Evolutionary conservation across 2,329 filamentous ascomycete genomes (phyloP).

Genomic region (Aspergillus sp.): DNA sequence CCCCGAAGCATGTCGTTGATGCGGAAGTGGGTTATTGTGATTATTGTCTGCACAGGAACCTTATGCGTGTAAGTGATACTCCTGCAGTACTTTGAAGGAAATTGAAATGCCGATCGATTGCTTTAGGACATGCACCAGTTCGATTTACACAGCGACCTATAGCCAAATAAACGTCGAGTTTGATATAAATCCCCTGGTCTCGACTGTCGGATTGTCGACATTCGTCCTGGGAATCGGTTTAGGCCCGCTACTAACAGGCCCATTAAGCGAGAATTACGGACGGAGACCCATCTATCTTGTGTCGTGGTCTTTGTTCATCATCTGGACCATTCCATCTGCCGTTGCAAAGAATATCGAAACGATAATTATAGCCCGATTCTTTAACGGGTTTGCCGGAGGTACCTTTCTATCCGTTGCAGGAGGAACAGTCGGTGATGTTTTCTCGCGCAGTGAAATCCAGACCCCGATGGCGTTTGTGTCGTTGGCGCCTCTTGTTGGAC

Average conservation of each 20-base stretch:
- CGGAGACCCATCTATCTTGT: slow-evolving; percentile 71
- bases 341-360: slow-evolving; percentile 70
- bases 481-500: slow-evolving; percentile 8
- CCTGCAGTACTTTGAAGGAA: background rate
- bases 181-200: slow-evolving; percentile 60
- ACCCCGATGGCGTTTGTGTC: slow-evolving; percentile 10
- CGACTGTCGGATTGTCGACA: slow-evolving; percentile 69
- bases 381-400: slow-evolving; percentile 43
- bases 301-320: slow-evolving; percentile 66
- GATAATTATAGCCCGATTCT: slow-evolving; percentile 69
- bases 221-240: slow-evolving; percentile 62
- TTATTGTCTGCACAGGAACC: slow-evolving; percentile 4
- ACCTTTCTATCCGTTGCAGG: slow-evolving; percentile 64
- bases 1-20: slow-evolving; percentile 1
- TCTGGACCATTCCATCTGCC: slow-evolving; percentile 74
- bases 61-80: slow-evolving; percentile 4
- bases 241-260: slow-evolving; percentile 11
- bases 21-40: slow-evolving; percentile 6
- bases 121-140: slow-evolving; percentile 27
- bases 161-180: slow-evolving; percentile 70
- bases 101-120: background rate
- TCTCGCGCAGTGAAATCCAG: slow-evolving; percentile 6
- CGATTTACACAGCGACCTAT: slow-evolving; percentile 81
- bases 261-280: slow-evolving; percentile 61
- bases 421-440: slow-evolving; percentile 31